Base-by-base conservation (phyloP, 805 yeast species). In the Millerozyma acaciae region DNA sequence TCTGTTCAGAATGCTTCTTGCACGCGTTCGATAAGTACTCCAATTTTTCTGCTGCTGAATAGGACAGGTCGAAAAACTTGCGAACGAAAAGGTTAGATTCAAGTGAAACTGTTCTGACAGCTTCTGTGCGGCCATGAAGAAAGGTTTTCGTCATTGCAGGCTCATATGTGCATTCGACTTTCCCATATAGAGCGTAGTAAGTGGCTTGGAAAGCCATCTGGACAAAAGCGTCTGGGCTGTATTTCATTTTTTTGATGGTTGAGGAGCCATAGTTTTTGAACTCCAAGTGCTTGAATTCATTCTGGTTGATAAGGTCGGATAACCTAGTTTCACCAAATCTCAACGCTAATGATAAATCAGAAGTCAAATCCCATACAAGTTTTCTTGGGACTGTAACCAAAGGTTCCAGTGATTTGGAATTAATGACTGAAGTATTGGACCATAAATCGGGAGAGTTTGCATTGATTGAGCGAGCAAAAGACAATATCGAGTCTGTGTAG, bases 161-260 rank as follows among this genome's bases (percentile, higher is more conserved):
- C 61, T 88, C 97, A 55, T 88, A 88, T 5, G 95, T 86, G 43
- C 94, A 84, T 57, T 87, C 97, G 24, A 87, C 90, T 52, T 84
- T 84, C 30, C 97, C 96, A 53, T 88, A 88, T 23, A 88, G 69
- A 0, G 96, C 94, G 52, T 85, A 88, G 57, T 87, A 88, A 4
- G 95, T 87, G 6, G 93, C 85, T 59, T 88, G 96, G 67, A 87
- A 86, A 16, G 88, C 82, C 90, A 88, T 86, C 57, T 88, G 97
- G 23, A 84, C 81, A 60, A 84, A 88, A 0, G 97, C 97, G 67
- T 88, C 97, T 0, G 97, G 97, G 2, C 94, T 84, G 55, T 80
- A 80, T 41, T 87, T 89, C 77, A 86, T 80, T 38, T 76, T 76
- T 55, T 88, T 88, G 53, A 88, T 87, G 37, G 76, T 71, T 33